Evolutionary conservation across 441 rosid genomes (phyloP).

Genomic region (Populus hybrid): DNA sequence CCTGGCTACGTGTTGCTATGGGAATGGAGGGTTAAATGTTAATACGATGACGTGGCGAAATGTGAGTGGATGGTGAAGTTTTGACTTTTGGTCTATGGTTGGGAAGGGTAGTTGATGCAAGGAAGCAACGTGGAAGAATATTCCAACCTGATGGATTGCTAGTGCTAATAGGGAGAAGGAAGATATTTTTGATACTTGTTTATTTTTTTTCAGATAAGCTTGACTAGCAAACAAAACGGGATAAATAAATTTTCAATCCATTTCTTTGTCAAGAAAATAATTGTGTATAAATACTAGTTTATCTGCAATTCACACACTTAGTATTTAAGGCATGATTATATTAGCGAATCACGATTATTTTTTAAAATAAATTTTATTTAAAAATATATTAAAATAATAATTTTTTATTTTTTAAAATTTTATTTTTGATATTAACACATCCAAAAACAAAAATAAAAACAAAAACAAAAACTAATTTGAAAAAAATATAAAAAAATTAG

Average conservation of each 20-base stretch:
- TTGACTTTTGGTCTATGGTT: not conserved
- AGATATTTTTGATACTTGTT: not conserved
- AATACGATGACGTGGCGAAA: not conserved
- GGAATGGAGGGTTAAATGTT: not conserved
- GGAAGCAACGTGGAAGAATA: not conserved
- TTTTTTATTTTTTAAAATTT: too few relatives aligned
- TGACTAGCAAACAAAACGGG: not conserved
- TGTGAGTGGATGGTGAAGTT: not conserved
- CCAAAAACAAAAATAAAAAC: too few relatives aligned
- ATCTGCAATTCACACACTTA: not conserved
- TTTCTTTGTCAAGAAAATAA: not conserved
- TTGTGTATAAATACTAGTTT: not conserved
- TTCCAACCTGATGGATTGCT: not conserved
- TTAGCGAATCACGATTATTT: too few relatives aligned
- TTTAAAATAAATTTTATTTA: too few relatives aligned
- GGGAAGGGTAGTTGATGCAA: not conserved
- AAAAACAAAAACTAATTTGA: too few relatives aligned
- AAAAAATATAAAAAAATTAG: too few relatives aligned
- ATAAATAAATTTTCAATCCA: not conserved
- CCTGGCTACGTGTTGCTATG: not conserved
- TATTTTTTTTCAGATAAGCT: not conserved
- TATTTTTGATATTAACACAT: too few relatives aligned
- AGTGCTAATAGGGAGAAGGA: not conserved
- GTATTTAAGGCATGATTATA: too few relatives aligned
- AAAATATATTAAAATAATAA: too few relatives aligned